Conservation (phyloP, 139 green algal genomes). For the Bryopsis sp. region DNA sequence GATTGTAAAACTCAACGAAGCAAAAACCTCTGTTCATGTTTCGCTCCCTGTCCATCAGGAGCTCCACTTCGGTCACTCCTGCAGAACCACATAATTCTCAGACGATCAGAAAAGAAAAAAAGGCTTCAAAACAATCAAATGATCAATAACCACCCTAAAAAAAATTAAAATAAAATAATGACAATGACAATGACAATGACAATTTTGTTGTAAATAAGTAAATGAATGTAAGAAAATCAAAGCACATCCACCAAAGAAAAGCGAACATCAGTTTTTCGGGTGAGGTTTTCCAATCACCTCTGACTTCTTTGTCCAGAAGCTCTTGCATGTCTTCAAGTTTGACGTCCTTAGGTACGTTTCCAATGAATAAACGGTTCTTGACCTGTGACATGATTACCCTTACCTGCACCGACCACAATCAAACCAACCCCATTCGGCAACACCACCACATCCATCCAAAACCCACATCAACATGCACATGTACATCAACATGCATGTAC, state of each 20-base stretch:
- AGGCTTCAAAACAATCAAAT: neutral
- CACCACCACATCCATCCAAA: neutral
- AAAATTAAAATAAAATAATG: neutral
- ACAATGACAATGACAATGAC: neutral
- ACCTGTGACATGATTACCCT: conserved; percentile 41
- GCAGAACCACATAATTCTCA: neutral
- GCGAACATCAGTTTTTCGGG: neutral
- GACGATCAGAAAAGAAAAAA: neutral
- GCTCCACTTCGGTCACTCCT: conserved; percentile 49
- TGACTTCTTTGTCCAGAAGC: conserved; percentile 17
- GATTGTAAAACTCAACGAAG: conserved; percentile 88
- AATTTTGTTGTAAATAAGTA: neutral
- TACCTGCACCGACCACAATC: conserved; percentile 22
- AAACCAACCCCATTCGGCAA: neutral
- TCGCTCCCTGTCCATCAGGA: conserved; percentile 54
- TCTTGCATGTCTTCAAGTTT: conserved; percentile 38
- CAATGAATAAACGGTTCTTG: conserved; percentile 82
- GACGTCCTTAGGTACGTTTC: conserved; percentile 65
- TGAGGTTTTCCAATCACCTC: conserved; percentile 17
- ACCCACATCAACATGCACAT: neutral
- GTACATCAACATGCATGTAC: neutral
- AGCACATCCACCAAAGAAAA: neutral
- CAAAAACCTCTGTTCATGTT: conserved; percentile 73
- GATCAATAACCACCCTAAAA: neutral
- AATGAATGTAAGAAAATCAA: neutral